Conservation (phyloP, 805 yeast genomes). For the Starmera dryadoides region DNA sequence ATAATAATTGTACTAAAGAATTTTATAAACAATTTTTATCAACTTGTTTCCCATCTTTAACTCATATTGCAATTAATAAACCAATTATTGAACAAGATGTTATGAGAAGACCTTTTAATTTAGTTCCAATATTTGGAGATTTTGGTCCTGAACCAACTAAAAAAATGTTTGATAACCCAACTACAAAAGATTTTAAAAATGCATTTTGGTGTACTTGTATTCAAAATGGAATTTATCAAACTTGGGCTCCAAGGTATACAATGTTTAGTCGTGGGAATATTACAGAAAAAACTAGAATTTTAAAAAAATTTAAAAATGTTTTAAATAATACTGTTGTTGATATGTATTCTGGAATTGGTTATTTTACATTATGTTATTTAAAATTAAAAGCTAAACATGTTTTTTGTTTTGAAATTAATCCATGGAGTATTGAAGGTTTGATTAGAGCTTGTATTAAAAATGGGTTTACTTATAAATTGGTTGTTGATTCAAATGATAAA, state of each 20-base stretch:
- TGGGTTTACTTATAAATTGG: conserved; percentile 28
- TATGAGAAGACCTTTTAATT: conserved; percentile 58
- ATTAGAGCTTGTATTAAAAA: conserved; percentile 45
- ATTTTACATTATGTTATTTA: conserved; percentile 67
- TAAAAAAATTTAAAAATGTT: conserved; percentile 33
- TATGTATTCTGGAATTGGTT: conserved; percentile 81
- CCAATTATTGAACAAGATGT: conserved; percentile 53
- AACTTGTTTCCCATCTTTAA: conserved; percentile 19
- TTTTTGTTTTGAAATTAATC: conserved; percentile 78
- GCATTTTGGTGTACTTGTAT: conserved; percentile 67
- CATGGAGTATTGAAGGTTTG: conserved; percentile 77
- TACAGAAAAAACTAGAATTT: conserved; percentile 66
- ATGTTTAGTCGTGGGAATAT: conserved; percentile 88
- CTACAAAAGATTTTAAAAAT: conserved; percentile 31
- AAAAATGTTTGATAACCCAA: conserved; percentile 27
- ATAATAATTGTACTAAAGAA: conserved; percentile 2
- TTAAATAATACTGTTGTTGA: conserved; percentile 47
- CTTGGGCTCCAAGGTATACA: conserved; percentile 80
- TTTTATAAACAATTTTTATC: conserved; percentile 18
- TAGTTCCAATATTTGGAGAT: conserved; percentile 56
- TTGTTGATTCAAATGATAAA: conserved; percentile 23
- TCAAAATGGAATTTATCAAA: conserved; percentile 72
- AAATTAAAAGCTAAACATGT: conserved; percentile 42
- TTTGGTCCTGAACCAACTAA: conserved; percentile 43
- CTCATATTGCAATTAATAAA: conserved; percentile 66